A percentile compares a stretch with the other conserved stretches of the same genome.
These are phyloP conservation scores for Trichoderma virens DNA, from an alignment of 495 filamentous ascomycete species.

Conservation along the genomic window DNA sequence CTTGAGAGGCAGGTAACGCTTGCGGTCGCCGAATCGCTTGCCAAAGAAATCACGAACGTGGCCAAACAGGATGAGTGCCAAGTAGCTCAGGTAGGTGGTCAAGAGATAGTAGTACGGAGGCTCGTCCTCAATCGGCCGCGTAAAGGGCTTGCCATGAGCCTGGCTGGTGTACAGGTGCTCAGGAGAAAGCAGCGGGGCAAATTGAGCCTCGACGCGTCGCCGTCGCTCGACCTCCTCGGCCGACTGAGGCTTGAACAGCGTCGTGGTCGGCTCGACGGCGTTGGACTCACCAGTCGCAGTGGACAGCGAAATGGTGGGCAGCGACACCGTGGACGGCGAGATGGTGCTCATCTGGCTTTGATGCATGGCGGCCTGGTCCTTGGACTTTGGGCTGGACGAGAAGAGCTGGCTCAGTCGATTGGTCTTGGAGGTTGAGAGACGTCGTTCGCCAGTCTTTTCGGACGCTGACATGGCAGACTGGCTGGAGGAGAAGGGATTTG, in stretches of 20 bases:
- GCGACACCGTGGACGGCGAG: constrained; percentile 54
- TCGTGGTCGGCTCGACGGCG: constrained; percentile 74
- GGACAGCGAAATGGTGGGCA: constrained; percentile 89
- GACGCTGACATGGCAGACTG: constrained; percentile 27
- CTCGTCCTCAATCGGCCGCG: constrained; percentile 84
- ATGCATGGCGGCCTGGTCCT: constrained; percentile 54
- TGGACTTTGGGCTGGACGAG: constrained; percentile 61
- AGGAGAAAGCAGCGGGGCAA: constrained; percentile 73
- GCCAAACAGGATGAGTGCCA: constrained; percentile 90
- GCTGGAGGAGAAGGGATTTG: constrained; percentile 29
- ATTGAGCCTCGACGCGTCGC: constrained; percentile 80
- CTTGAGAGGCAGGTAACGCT: constrained; percentile 76
- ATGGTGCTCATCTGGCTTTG: constrained; percentile 24
- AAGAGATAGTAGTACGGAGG: constrained; percentile 94
- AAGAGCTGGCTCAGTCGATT: constrained; percentile 55
- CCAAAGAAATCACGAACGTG: constrained; percentile 97
- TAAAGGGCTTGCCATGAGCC: constrained; percentile 68
- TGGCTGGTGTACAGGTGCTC: constrained; percentile 81
- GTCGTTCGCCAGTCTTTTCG: constrained; percentile 37
- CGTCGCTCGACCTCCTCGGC: constrained; percentile 69
- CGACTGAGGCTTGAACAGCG: constrained; percentile 87
- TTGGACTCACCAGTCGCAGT: constrained; percentile 70
- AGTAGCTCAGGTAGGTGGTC: constrained; percentile 94
- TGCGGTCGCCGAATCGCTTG: constrained; percentile 76
- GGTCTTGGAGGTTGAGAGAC: constrained; percentile 50